Evolutionary conservation across 805 yeast species (phyloP).

Genomic region (Ogataea paraovalis): DNA sequence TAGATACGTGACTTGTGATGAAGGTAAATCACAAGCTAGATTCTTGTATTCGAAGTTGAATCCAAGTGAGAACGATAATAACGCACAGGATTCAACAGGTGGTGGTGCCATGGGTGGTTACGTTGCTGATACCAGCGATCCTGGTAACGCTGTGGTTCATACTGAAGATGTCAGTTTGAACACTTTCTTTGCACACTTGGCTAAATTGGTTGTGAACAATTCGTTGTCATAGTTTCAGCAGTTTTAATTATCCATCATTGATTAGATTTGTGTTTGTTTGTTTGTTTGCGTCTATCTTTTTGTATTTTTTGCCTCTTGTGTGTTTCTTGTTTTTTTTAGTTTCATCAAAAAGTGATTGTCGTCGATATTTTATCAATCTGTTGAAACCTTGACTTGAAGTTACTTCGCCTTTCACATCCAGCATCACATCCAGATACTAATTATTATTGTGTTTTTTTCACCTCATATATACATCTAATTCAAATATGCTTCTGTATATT

Average conservation of each 20-base stretch:
- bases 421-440: no score
- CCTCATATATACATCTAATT: no score
- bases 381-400: no score
- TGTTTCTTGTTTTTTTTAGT: not conserved
- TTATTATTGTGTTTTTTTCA: no score
- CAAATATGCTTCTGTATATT: no score
- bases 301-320: not conserved
- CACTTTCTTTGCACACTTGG: slow-evolving; percentile 92
- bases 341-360: not conserved
- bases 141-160: slow-evolving; percentile 69
- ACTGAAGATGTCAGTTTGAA: slow-evolving; percentile 96
- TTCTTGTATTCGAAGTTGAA: slow-evolving; percentile 91
- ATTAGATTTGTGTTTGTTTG: not conserved
- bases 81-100: slow-evolving; percentile 34
- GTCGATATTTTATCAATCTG: no score
- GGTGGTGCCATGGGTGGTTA: slow-evolving; percentile 50
- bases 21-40: slow-evolving; percentile 98
- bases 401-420: no score
- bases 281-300: not conserved
- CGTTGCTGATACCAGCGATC: slow-evolving; percentile 35
- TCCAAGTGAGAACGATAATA: slow-evolving; percentile 72
- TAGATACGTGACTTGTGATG: slow-evolving; percentile 94
- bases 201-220: slow-evolving; percentile 73
- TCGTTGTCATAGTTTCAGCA: slow-evolving; percentile 14
- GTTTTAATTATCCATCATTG: not conserved